A percentile compares a stretch with the other conserved stretches of the same genome.
phyloP scores from a whole-genome alignment of 768 basidiomycete species.

The Boletus reticulatus region DNA sequence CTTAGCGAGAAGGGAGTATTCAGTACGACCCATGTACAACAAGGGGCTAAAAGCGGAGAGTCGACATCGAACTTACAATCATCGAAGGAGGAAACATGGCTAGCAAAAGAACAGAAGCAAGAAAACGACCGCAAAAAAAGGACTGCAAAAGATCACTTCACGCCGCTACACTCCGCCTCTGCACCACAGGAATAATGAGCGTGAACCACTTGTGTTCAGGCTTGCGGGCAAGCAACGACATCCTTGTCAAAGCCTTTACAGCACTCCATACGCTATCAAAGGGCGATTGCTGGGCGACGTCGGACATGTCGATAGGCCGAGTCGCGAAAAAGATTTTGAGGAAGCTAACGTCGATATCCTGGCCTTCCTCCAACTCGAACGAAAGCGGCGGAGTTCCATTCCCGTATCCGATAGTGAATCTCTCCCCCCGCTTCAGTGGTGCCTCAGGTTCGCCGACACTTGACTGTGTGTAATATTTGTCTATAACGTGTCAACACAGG shows the following conservation, averaged over 20 bases:
- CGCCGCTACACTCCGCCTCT: background rate
- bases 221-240: background rate
- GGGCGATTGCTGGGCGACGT: slow-evolving; percentile 34
- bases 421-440: slow-evolving; percentile 2
- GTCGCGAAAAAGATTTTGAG: slow-evolving; percentile 45
- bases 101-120: background rate
- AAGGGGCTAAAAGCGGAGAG: too few relatives aligned
- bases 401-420: slow-evolving; percentile 41
- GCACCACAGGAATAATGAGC: slow-evolving; percentile 4
- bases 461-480: slow-evolving; percentile 2
- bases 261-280: slow-evolving; percentile 15
- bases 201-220: slow-evolving; percentile 16
- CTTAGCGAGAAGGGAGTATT: too few relatives aligned
- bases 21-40: too few relatives aligned
- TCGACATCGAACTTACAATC: too few relatives aligned
- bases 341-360: slow-evolving; percentile 39
- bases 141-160: background rate
- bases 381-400: slow-evolving; percentile 31
- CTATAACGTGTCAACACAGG: background rate
- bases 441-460: background rate
- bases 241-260: background rate
- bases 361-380: slow-evolving; percentile 23
- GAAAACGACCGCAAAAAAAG: background rate
- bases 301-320: slow-evolving; percentile 32
- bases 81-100: background rate